These are phyloP conservation scores for Talaromyces rugulosus DNA, from an alignment of 2,329 filamentous ascomycete species.

Conservation along the genomic window DNA sequence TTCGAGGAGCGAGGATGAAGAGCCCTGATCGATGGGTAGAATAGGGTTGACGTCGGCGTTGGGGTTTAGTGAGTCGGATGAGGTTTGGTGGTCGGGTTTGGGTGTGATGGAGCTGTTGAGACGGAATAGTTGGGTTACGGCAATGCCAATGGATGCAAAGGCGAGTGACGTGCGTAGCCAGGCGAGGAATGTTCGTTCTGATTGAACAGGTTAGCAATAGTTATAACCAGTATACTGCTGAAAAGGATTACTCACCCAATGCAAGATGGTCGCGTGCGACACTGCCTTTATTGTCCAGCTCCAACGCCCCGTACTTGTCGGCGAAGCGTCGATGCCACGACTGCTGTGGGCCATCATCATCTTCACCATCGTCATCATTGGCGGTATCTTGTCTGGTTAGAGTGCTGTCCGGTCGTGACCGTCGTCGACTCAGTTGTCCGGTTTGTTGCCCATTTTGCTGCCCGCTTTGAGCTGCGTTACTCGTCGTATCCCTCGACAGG, in stretches of 20 bases:
- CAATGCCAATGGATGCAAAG: slow-evolving; percentile 63
- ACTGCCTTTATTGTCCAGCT: slow-evolving; percentile 63
- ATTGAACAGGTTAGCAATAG: neutral
- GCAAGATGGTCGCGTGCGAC: slow-evolving; percentile 63
- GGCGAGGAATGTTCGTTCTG: slow-evolving; percentile 65
- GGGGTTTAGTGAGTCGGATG: neutral
- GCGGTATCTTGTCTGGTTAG: neutral
- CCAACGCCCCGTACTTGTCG: slow-evolving; percentile 59
- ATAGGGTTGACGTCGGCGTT: neutral
- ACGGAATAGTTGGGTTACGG: slow-evolving; percentile 63
- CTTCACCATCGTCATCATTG: slow-evolving; percentile 4
- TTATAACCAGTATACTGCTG: neutral
- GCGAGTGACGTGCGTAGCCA: slow-evolving; percentile 64
- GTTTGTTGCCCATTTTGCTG: neutral
- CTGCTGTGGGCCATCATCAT: neutral
- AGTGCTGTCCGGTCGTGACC: neutral
- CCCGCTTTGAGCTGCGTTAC: slow-evolving; percentile 7
- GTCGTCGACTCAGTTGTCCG: neutral
- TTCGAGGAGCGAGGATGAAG: slow-evolving; percentile 9
- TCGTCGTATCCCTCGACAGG: slow-evolving; percentile 13
- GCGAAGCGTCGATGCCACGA: slow-evolving; percentile 47
- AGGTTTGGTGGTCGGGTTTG: neutral
- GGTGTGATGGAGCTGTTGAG: slow-evolving; percentile 48
- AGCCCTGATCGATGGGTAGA: neutral
- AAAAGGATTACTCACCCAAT: slow-evolving; percentile 42